Evolutionary conservation across 495 filamentous ascomycete species (phyloP).

Genomic region (Cercophora scortea): DNA sequence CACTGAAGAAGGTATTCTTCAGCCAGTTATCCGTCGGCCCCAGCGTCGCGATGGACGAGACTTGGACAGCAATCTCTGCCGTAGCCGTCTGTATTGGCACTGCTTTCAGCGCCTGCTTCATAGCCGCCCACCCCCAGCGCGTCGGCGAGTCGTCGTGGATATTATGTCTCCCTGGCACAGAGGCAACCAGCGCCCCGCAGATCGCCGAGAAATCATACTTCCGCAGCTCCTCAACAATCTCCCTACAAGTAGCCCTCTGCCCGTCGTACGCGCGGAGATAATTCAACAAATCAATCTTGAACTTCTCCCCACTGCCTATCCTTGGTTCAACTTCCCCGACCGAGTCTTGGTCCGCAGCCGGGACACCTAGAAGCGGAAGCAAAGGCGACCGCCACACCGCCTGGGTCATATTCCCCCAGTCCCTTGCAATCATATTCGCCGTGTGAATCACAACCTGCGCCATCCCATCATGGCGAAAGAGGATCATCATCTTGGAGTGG

Average conservation of each 20-base stretch:
- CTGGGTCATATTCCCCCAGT: conserved; percentile 87
- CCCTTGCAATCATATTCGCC: conserved; percentile 76
- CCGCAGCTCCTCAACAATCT: conserved; percentile 47
- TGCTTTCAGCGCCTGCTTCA: conserved; percentile 51
- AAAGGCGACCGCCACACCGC: conserved; percentile 74
- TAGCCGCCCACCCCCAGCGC: conserved; percentile 65
- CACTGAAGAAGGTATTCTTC: conserved; percentile 51
- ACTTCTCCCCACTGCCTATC: conserved; percentile 55
- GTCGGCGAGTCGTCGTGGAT: conserved; percentile 34
- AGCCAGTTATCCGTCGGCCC: conserved; percentile 72
- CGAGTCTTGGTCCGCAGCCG: background rate
- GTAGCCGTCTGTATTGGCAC: conserved; percentile 33
- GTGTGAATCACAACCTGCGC: conserved; percentile 84
- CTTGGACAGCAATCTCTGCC: conserved; percentile 58
- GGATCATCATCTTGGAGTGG: conserved; percentile 71
- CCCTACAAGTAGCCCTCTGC: conserved; percentile 38
- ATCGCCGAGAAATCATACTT: conserved; percentile 65
- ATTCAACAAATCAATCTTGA: conserved; percentile 67
- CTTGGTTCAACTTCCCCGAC: background rate
- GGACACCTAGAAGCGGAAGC: conserved; percentile 41
- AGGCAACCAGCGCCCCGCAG: conserved; percentile 67
- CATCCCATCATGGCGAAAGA: conserved; percentile 66
- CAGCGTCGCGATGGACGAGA: conserved; percentile 79
- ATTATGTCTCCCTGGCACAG: conserved; percentile 61
- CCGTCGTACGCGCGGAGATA: conserved; percentile 66